Evolutionary conservation across 805 yeast genomes (phyloP).

Genomic region (Cyberlindnera xylosilytica): DNA sequence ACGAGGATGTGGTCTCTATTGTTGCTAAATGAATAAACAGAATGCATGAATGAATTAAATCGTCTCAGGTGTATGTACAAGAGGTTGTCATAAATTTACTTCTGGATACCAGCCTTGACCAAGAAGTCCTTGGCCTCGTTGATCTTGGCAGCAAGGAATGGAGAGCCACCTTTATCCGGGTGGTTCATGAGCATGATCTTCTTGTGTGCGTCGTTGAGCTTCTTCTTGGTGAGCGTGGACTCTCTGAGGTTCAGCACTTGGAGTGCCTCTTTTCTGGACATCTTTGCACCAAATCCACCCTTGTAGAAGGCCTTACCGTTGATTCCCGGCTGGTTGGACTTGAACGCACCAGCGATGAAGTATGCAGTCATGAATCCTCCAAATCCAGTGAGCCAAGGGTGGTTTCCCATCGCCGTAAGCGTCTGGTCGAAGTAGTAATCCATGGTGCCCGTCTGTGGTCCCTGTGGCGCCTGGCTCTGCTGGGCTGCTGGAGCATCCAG

Average conservation of each 20-base stretch:
- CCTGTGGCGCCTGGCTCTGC: slow-evolving; percentile 19
- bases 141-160: slow-evolving; percentile 83
- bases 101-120: slow-evolving; percentile 44
- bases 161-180: slow-evolving; percentile 93
- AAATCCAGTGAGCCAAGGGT: slow-evolving; percentile 69
- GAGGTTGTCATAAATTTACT: slow-evolving; percentile 11
- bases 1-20: slow-evolving; percentile 91
- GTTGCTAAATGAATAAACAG: slow-evolving; percentile 59
- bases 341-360: slow-evolving; percentile 64
- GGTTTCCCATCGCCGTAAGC: slow-evolving; percentile 60
- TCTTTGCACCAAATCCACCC: slow-evolving; percentile 91
- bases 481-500: slow-evolving; percentile 10
- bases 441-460: slow-evolving; percentile 30
- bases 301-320: slow-evolving; percentile 59
- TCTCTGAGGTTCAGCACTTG: slow-evolving; percentile 77
- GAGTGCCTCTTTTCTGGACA: slow-evolving; percentile 86
- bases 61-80: background rate
- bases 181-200: slow-evolving; percentile 84
- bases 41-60: background rate
- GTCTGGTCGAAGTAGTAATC: slow-evolving; percentile 68
- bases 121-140: slow-evolving; percentile 88
- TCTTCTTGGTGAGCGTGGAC: slow-evolving; percentile 56
- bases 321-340: slow-evolving; percentile 34
- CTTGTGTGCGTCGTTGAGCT: slow-evolving; percentile 77
- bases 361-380: slow-evolving; percentile 68